These are phyloP conservation scores for Calocybe indica DNA, from an alignment of 768 basidiomycete species.

Conservation along the genomic window DNA sequence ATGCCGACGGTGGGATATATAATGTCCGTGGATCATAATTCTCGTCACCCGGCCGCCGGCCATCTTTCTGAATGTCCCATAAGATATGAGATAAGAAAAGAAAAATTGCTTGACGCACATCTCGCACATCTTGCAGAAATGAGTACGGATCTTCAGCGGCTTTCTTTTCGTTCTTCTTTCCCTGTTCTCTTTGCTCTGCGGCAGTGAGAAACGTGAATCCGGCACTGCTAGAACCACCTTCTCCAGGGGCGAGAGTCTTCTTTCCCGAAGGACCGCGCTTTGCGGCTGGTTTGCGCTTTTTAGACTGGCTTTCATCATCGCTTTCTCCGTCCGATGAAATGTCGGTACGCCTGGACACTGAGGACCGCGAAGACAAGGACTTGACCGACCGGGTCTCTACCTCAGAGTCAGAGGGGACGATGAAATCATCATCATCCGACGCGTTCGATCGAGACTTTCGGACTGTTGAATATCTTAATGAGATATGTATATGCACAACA, in stretches of 20 bases:
- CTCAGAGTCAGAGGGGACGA: slow-evolving; percentile 62
- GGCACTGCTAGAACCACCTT: slow-evolving; percentile 11
- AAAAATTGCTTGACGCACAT: slow-evolving; percentile 40
- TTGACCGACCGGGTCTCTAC: slow-evolving; percentile 42
- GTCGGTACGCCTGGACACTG: slow-evolving; percentile 40
- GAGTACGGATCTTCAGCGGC: slow-evolving; percentile 68
- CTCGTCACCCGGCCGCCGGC: slow-evolving; percentile 67
- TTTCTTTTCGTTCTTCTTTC: slow-evolving; percentile 81
- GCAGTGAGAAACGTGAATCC: slow-evolving; percentile 62
- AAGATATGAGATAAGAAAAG: background rate
- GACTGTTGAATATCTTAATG: slow-evolving; percentile 20
- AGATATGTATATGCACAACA: slow-evolving; percentile 26
- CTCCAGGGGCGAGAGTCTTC: slow-evolving; percentile 19
- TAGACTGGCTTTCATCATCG: slow-evolving; percentile 31
- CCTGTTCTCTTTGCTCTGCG: slow-evolving; percentile 70
- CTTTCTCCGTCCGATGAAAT: slow-evolving; percentile 28
- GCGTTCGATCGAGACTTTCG: slow-evolving; percentile 33
- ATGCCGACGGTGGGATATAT: slow-evolving; percentile 67
- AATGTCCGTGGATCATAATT: slow-evolving; percentile 91
- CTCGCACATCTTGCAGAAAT: slow-evolving; percentile 67
- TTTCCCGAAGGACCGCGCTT: slow-evolving; percentile 21
- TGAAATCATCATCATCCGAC: slow-evolving; percentile 66
- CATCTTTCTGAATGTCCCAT: slow-evolving; percentile 59
- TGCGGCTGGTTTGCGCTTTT: slow-evolving; percentile 30
- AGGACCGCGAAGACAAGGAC: slow-evolving; percentile 47